Base-by-base conservation (phyloP, 192 early-diverging fungal species). In the Podila epicladia region DNA sequence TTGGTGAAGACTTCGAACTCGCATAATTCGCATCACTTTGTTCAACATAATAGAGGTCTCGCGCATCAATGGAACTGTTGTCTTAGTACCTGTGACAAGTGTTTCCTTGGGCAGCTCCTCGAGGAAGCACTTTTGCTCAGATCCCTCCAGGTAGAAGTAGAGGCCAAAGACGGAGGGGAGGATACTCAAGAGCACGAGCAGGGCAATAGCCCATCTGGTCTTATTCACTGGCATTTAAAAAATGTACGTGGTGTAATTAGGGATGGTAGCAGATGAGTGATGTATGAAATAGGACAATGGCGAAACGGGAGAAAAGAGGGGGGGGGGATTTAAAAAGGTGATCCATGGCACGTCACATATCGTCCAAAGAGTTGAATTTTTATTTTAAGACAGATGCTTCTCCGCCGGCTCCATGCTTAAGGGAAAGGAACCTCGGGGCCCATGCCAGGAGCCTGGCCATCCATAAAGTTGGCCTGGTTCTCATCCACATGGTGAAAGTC, bases 101-200 rank as follows among this genome's bases (percentile, higher is more conserved):
- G 95, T 94, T 65, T 95, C 94, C 78, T 90, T 92, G 28, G 97
- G 95, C 38, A 98, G 86, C 70, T 98, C 96, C 75, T 98, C 97
- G n/a, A 94, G 85, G 69, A 98, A 98, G 83, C 97, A 98, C 75
- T 94, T 90, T 75, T 92, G 90, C 69, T 96, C 93, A 48, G 82
- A 82, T 64, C 94, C 94, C 65, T 95, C 95, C 12, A 97, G 88
- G 67, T 97, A 98, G 73, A 98, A 97, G 83, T 97, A 93, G 70
- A 98, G 88, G 15, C 91, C 93, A 38, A 75, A 69, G 50, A 75
- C 73, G 12, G 73, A 75, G 33, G 73, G 73, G 6, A 75, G 55
- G 62, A 75, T 84, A 58, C 61, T 69, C 51, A 75, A 33, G 35
- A 75, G 59, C 53, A 69, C 24, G 60, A 75, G 12, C 32, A 75